Conservation (phyloP, 2,329 filamentous ascomycete species). For the Colletotrichum salicis region DNA sequence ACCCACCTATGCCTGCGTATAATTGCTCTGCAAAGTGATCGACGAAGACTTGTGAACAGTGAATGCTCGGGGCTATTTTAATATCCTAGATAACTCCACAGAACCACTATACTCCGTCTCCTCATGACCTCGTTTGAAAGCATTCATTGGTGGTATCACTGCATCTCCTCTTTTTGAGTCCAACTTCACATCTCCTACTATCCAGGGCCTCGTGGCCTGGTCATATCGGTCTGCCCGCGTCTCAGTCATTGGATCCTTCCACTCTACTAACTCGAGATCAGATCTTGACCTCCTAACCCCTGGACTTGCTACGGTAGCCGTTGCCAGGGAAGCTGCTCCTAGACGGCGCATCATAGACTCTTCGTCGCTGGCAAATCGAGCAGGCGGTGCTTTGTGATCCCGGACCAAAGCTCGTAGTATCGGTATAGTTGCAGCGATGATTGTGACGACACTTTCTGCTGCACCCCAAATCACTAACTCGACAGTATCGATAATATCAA, state of each 20-base stretch:
- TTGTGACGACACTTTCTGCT: slow-evolving; percentile 43
- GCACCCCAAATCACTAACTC: slow-evolving; percentile 43
- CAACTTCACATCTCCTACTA: background rate
- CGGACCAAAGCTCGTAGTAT: slow-evolving; percentile 44
- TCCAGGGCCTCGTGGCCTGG: background rate
- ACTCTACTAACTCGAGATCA: slow-evolving; percentile 11
- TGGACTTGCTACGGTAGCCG: background rate
- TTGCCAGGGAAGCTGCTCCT: background rate
- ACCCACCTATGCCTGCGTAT: no score
- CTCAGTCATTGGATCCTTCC: background rate
- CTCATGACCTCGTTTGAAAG: background rate
- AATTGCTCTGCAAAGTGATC: background rate
- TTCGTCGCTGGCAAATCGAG: slow-evolving; percentile 23
- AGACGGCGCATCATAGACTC: slow-evolving; percentile 20
- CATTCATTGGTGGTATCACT: background rate
- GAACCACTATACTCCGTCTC: background rate
- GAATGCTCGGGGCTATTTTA: background rate
- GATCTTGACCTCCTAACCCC: background rate
- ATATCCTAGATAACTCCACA: background rate
- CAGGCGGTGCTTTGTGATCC: slow-evolving; percentile 11
- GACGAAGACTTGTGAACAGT: background rate
- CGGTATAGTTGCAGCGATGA: slow-evolving; percentile 47
- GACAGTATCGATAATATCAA: slow-evolving; percentile 38
- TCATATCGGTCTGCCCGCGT: background rate
- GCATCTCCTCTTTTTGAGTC: no score